Evolutionary conservation across 2,329 filamentous ascomycete species (phyloP).

Genomic region (Arthrobotrys megalospora): DNA sequence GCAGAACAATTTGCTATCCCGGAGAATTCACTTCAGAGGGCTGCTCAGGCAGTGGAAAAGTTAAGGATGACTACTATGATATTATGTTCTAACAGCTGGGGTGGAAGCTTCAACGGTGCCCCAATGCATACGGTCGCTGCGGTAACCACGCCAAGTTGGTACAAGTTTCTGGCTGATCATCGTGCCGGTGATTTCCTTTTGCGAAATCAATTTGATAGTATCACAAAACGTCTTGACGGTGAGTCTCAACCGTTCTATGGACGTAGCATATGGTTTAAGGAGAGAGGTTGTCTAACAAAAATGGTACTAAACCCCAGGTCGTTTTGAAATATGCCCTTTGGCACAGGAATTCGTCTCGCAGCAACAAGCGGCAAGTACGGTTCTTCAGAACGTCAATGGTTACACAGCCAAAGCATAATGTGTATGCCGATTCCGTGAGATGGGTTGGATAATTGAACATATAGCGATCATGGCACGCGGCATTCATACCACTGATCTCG

Average conservation of each 20-base stretch:
- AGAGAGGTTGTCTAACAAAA: too few species aligned
- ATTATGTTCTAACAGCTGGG: neutral
- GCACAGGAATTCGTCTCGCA: neutral
- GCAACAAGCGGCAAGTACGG: neutral
- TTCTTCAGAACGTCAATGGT: neutral
- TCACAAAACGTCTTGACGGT: neutral
- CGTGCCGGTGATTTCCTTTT: neutral
- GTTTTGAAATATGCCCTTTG: neutral
- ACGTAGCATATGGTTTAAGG: too few species aligned
- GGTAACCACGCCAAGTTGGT: too few species aligned
- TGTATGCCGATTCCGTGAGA: too few species aligned
- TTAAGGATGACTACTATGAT: conserved; percentile 26
- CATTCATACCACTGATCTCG: too few species aligned
- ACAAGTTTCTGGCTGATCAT: neutral
- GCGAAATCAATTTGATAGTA: neutral
- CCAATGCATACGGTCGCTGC: neutral
- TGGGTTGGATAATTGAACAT: neutral
- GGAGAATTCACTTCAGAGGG: neutral
- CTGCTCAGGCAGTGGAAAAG: neutral
- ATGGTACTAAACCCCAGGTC: neutral
- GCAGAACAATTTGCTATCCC: neutral
- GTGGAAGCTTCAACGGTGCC: neutral
- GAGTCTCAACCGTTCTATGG: neutral
- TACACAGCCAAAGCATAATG: too few species aligned
- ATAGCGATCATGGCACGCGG: neutral